A percentile compares a stretch with the other conserved stretches of the same genome.
phyloP scores from a whole-genome alignment of 306 rosid species.

The Quercus aquifolioides region DNA sequence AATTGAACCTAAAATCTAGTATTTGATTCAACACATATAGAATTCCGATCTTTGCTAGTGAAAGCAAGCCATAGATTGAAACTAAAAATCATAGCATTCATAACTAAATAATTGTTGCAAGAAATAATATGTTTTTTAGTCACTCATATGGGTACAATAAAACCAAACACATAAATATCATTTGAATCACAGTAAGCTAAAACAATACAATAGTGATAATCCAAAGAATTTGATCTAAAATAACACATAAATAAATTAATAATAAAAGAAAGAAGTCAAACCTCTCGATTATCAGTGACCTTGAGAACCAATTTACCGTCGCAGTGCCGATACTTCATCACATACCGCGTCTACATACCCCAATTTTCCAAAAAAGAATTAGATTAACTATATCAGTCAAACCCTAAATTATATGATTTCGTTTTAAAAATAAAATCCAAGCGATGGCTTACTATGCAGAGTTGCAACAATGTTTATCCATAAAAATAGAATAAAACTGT shows the following conservation, averaged over 20 bases:
- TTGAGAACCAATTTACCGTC: slow-evolving; percentile 80
- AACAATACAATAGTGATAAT: not conserved
- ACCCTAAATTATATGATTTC: not conserved
- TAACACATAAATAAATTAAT: not conserved
- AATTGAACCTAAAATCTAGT: not conserved
- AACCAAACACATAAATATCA: too few relatives aligned
- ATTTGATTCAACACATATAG: not conserved
- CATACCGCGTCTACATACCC: slow-evolving; percentile 62
- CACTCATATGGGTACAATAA: too few relatives aligned
- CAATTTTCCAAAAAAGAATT: slow-evolving; percentile 10
- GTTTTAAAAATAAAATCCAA: too few relatives aligned
- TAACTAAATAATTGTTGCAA: too few relatives aligned
- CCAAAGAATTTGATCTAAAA: not conserved
- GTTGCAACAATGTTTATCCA: too few relatives aligned
- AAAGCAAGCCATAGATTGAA: not conserved
- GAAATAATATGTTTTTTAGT: too few relatives aligned
- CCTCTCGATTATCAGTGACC: slow-evolving; percentile 74
- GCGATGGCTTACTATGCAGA: too few relatives aligned
- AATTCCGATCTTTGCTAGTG: slow-evolving; percentile 1
- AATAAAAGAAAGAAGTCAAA: slow-evolving; percentile 11
- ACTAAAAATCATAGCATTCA: not conserved
- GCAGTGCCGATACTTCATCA: slow-evolving; percentile 74
- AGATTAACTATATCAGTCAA: not conserved
- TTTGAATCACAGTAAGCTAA: too few relatives aligned
- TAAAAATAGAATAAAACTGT: not conserved